Conservation (phyloP, 139 green algal species). For the Coelastrella sp. region DNA sequence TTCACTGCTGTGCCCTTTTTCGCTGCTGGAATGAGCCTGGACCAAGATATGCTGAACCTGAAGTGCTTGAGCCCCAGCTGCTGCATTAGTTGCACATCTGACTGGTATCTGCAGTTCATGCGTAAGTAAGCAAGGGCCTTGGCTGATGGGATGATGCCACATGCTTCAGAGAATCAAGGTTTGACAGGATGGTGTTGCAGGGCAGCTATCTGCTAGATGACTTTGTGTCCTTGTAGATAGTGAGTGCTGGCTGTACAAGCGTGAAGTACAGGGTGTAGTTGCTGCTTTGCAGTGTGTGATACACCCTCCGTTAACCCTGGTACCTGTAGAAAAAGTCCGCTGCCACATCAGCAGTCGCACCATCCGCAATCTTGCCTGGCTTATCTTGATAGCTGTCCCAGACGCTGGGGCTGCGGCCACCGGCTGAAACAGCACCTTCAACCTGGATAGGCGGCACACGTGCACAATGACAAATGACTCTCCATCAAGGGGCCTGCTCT, state of each 20-base stretch:
- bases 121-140: background rate
- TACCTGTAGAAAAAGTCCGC: constrained; percentile 44
- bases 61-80: constrained; percentile 63
- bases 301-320: background rate
- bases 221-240: too few relatives aligned
- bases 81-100: constrained; percentile 60
- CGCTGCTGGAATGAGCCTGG: constrained; percentile 54
- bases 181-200: too few relatives aligned
- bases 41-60: constrained; percentile 64
- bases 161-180: too few relatives aligned
- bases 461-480: too few relatives aligned
- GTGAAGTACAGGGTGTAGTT: background rate
- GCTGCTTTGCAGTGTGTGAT: background rate
- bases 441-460: constrained; percentile 24
- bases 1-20: constrained; percentile 43
- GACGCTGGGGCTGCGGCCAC: constrained; percentile 40
- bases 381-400: constrained; percentile 48
- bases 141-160: background rate
- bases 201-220: too few relatives aligned
- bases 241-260: too few relatives aligned
- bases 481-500: background rate
- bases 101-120: constrained; percentile 15
- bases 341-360: constrained; percentile 40
- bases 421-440: constrained; percentile 45
- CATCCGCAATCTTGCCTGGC: constrained; percentile 32